A percentile compares a stretch with the other conserved stretches of the same genome.
phyloP scores from a whole-genome alignment of 2,329 filamentous ascomycete genomes.

The Hypoxylon rubiginosum region DNA sequence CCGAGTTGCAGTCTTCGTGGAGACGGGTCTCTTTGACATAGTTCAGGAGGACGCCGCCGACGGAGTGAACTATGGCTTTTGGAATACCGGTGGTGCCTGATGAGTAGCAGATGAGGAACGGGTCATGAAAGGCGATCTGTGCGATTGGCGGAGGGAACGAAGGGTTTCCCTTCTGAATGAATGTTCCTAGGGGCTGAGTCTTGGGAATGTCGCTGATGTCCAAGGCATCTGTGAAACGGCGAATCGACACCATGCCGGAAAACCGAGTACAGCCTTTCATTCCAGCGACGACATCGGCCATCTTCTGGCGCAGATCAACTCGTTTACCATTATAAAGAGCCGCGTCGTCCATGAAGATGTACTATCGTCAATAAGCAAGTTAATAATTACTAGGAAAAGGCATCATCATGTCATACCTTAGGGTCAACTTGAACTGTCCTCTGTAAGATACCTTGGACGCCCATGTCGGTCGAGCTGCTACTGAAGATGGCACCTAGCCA shows the following conservation, averaged over 20 bases:
- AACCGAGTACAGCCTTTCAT: conserved; percentile 74
- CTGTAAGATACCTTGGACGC: conserved; percentile 81
- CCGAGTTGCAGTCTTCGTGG: conserved; percentile 59
- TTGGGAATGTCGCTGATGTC: conserved; percentile 68
- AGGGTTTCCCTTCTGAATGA: conserved; percentile 55
- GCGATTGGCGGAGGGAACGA: conserved; percentile 64
- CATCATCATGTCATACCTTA: conserved; percentile 61
- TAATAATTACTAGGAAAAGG: neutral
- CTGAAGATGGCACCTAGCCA: conserved; percentile 82
- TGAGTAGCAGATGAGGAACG: conserved; percentile 82
- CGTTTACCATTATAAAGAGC: conserved; percentile 84
- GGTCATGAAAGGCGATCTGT: conserved; percentile 77
- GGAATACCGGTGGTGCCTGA: conserved; percentile 86
- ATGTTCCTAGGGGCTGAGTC: conserved; percentile 61
- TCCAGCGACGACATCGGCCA: conserved; percentile 73
- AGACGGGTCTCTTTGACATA: conserved; percentile 69
- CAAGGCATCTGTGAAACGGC: conserved; percentile 72
- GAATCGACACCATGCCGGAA: conserved; percentile 73
- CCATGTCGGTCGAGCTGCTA: conserved; percentile 86
- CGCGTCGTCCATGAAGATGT: conserved; percentile 86
- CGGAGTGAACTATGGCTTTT: conserved; percentile 87
- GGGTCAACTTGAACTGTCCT: conserved; percentile 81
- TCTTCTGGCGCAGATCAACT: conserved; percentile 79
- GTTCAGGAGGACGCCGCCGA: conserved; percentile 72
- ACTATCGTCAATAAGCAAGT: conserved; percentile 54